phyloP scores from a whole-genome alignment of 768 basidiomycete species.

The Rubroboletus pulcherrimus region DNA sequence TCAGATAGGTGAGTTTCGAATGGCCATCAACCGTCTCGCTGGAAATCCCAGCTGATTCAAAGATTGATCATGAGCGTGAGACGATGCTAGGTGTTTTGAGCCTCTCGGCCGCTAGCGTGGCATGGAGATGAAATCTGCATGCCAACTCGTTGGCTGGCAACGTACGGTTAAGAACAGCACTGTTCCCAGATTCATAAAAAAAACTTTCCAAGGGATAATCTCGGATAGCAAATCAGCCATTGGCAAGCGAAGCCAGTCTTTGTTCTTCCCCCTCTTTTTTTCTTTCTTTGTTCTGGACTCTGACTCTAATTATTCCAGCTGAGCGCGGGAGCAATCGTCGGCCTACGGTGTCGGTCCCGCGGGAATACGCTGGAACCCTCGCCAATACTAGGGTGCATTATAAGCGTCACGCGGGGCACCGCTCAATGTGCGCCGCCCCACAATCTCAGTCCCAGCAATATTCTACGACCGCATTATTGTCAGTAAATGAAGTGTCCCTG shows the following conservation, averaged over 20 bases:
- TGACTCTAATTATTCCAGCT: neutral
- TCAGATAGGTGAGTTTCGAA: neutral
- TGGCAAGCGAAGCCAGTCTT: neutral
- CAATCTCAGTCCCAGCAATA: neutral
- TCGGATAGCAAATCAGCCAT: neutral
- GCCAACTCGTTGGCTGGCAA: neutral
- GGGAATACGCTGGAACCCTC: neutral
- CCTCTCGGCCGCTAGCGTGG: neutral
- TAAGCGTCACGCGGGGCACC: neutral
- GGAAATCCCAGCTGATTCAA: neutral
- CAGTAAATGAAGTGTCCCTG: conserved; percentile 1
- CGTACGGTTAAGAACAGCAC: neutral
- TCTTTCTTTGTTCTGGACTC: neutral
- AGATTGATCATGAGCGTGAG: neutral
- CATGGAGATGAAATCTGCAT: conserved; percentile 7
- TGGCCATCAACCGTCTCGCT: neutral
- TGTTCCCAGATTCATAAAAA: conserved; percentile 11
- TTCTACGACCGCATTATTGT: neutral
- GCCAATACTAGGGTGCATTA: too few relatives aligned
- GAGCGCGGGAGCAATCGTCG: neutral
- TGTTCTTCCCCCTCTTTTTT: neutral
- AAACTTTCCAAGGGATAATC: neutral
- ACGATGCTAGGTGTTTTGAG: neutral
- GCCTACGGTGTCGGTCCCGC: conserved; percentile 2
- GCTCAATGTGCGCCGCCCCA: conserved; percentile 9